phyloP scores from a whole-genome alignment of 768 basidiomycete species.

The Amanita rimosa region DNA sequence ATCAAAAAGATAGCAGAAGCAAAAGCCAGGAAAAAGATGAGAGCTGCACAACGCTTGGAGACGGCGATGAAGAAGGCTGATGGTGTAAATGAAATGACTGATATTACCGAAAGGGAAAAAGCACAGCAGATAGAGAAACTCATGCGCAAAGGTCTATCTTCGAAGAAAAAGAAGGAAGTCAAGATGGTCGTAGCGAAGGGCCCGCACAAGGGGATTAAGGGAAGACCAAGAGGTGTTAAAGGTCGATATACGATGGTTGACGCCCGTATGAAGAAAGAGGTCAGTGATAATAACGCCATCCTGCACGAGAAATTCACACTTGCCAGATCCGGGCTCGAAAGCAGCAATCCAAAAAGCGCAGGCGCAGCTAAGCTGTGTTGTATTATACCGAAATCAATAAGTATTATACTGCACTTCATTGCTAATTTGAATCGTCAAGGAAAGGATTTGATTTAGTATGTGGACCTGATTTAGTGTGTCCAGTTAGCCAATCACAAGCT shows the following conservation, averaged over 20 bases:
- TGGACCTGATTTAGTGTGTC: not conserved
- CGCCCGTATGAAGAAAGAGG: constrained; percentile 89
- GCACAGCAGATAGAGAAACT: constrained; percentile 88
- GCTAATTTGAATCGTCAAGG: no score
- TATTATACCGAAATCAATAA: not conserved
- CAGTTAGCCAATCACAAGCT: constrained; percentile 9
- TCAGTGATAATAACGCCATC: constrained; percentile 18
- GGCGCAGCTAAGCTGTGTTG: constrained; percentile 26
- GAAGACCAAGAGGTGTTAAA: constrained; percentile 91
- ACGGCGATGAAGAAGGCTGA: constrained; percentile 96
- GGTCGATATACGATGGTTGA: constrained; percentile 95
- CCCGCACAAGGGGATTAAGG: constrained; percentile 78
- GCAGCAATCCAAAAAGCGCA: constrained; percentile 49
- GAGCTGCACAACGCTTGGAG: constrained; percentile 73
- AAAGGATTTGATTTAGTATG: not conserved
- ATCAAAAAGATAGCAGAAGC: constrained; percentile 99
- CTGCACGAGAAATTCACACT: not conserved
- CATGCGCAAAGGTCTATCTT: constrained; percentile 70
- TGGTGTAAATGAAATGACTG: constrained; percentile 76
- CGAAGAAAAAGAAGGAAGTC: constrained; percentile 63
- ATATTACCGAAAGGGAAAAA: constrained; percentile 93
- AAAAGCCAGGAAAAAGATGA: constrained; percentile 93
- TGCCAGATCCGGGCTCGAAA: constrained; percentile 73
- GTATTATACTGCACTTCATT: not conserved
- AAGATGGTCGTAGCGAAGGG: constrained; percentile 92